Evolutionary conservation across 2,329 filamentous ascomycete species (phyloP).

Genomic region (Aspergillus oerlinghausenensis): DNA sequence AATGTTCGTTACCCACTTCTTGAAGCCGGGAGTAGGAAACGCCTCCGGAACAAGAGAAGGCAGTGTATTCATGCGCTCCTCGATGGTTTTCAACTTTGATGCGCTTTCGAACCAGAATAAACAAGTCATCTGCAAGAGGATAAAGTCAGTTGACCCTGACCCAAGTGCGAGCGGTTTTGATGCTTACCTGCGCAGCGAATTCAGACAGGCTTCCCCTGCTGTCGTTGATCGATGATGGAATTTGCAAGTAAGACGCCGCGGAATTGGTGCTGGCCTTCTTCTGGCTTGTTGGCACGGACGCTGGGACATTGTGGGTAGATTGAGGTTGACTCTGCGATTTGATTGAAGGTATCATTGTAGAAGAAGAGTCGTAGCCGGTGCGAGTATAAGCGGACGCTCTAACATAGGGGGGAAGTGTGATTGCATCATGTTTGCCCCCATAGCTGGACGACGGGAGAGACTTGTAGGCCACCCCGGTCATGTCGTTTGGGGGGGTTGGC

Average conservation of each 20-base stretch:
- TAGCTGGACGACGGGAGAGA: constrained; percentile 27
- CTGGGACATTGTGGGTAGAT: constrained; percentile 19
- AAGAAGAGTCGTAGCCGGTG: constrained; percentile 19
- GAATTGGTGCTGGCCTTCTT: constrained; percentile 30
- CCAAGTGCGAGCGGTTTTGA: neutral
- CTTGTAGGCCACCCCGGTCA: constrained; percentile 39
- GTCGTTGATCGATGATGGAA: constrained; percentile 70
- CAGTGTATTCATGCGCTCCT: constrained; percentile 49
- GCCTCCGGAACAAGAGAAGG: constrained; percentile 64
- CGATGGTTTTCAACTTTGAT: constrained; percentile 69
- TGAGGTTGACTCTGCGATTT: constrained; percentile 22
- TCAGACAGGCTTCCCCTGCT: constrained; percentile 73
- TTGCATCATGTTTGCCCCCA: constrained; percentile 25
- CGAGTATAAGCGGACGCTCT: constrained; percentile 17
- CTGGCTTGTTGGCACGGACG: constrained; percentile 16
- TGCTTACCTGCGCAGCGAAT: constrained; percentile 71
- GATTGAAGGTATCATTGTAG: constrained; percentile 17
- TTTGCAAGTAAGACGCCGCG: constrained; percentile 56
- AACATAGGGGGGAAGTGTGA: constrained; percentile 22
- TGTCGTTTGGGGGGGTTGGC: constrained; percentile 39
- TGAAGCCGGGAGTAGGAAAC: constrained; percentile 71
- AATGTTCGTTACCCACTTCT: constrained; percentile 89
- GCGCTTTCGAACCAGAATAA: constrained; percentile 96
- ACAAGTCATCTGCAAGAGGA: constrained; percentile 71
- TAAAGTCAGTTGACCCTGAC: constrained; percentile 3